Evolutionary conservation across 176 grass and related monocot genomes (phyloP).

Genomic region (Puccinellia tenuiflora): DNA sequence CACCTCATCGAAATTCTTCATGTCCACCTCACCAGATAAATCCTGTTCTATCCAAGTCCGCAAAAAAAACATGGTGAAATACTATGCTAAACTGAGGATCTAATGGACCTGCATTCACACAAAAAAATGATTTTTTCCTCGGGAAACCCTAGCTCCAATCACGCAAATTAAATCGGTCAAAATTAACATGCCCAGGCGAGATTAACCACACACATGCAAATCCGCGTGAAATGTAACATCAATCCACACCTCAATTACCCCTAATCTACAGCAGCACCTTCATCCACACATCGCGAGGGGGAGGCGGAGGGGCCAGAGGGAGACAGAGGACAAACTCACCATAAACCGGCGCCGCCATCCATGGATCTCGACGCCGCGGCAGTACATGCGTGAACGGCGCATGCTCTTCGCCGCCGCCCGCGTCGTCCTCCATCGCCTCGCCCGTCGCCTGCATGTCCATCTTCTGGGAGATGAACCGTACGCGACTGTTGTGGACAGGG

Average conservation of each 20-base stretch:
- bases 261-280: too few relatives aligned
- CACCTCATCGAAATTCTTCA: not conserved
- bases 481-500: too few relatives aligned
- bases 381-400: too few relatives aligned
- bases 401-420: too few relatives aligned
- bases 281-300: not conserved
- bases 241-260: too few relatives aligned
- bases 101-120: not conserved
- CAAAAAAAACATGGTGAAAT: not conserved
- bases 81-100: not conserved
- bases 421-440: too few relatives aligned
- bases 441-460: too few relatives aligned
- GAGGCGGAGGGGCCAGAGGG: not conserved
- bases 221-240: too few relatives aligned
- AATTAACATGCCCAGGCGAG: too few relatives aligned
- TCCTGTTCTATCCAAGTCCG: not conserved
- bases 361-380: not conserved
- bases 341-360: not conserved
- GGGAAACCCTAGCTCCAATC: not conserved
- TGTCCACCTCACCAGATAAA: not conserved
- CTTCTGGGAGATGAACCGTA: too few relatives aligned
- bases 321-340: not conserved
- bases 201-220: too few relatives aligned
- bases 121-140: not conserved
- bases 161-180: too few relatives aligned